Percentiles rank a stretch among this genome's conserved stretches.
These are phyloP conservation scores for Stemphylium beticola DNA, from an alignment of 2,329 filamentous ascomycete species.

Conservation along the genomic window DNA sequence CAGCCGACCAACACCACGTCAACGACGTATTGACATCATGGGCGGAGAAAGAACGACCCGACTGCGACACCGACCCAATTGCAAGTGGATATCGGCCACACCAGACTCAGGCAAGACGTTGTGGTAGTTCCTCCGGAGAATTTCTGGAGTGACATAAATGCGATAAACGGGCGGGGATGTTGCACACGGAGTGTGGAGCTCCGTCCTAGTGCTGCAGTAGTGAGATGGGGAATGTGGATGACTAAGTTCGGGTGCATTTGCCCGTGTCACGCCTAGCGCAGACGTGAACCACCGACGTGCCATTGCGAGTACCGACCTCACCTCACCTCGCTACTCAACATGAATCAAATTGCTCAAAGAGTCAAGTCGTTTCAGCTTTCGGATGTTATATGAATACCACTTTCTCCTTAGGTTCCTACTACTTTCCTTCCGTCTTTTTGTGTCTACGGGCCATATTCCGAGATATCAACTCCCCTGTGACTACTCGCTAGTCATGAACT, in stretches of 20 bases:
- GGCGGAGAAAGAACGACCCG: constrained; percentile 9
- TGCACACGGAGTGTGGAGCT: background rate
- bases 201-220: background rate
- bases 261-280: background rate
- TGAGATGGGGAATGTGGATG: background rate
- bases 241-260: background rate
- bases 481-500: background rate
- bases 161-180: background rate
- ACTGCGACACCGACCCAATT: background rate
- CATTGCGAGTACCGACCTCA: background rate
- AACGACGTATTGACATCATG: constrained; percentile 10
- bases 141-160: background rate
- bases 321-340: background rate
- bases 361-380: background rate
- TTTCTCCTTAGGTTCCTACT: no score
- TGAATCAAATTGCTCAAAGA: background rate
- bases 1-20: background rate
- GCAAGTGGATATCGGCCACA: constrained; percentile 3
- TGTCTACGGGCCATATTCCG: background rate
- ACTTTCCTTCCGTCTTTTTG: background rate
- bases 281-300: background rate
- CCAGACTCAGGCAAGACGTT: background rate
- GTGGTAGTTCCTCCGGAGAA: background rate
- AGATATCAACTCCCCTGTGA: background rate
- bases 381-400: no score